Base-by-base conservation (phyloP, 371 early-diverging fungal species). In the Coemansia sp. region DNA sequence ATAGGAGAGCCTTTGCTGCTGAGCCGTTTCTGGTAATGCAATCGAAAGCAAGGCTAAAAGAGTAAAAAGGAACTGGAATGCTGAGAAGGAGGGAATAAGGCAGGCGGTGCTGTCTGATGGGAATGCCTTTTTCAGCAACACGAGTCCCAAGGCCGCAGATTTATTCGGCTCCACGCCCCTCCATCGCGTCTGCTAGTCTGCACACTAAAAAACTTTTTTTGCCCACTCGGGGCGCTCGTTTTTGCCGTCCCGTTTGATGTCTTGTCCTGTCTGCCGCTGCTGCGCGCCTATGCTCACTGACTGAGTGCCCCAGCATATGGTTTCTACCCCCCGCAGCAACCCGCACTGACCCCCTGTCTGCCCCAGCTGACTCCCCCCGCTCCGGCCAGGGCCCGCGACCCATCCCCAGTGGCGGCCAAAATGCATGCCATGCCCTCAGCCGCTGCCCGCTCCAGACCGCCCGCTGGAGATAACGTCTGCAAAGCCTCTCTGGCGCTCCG, bases 111-210 rank as follows among this genome's bases (percentile, higher is more conserved):
- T 26, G 53, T 37, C 53, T 28, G 62, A 25, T 23, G 62, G 53
- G 30, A 68, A 59, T 64, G 42, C 72, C 62, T 60, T 71, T 75
- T 75, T 75, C 68, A 72, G 72, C 65, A 75, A 72, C 18, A 42
- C 48, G 52, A 64, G 67, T 53, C 65, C 71, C 62, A 67, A 54
- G 59, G 68, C 72, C 68, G 68, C 68, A 64, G 65, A 68, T 75
- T 75, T 75, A 75, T 75, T 75, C 65, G 72, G 72, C 63, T 64
- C 57, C 58, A 52, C 33, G 21, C 57, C 39, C 25, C 57, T 57
- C 37, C 37, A 37, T 42, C 48, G 30, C 37, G 44, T 42, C 21
- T 39, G 21, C 57, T 20, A 42, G 64, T 42, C 64, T 55, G 64
- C 64, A 40, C 62, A 50, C 62, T 37, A 62, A 62, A 62, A 62